Conservation (phyloP, 2,329 filamentous ascomycete genomes). For the Monilinia polystroma region DNA sequence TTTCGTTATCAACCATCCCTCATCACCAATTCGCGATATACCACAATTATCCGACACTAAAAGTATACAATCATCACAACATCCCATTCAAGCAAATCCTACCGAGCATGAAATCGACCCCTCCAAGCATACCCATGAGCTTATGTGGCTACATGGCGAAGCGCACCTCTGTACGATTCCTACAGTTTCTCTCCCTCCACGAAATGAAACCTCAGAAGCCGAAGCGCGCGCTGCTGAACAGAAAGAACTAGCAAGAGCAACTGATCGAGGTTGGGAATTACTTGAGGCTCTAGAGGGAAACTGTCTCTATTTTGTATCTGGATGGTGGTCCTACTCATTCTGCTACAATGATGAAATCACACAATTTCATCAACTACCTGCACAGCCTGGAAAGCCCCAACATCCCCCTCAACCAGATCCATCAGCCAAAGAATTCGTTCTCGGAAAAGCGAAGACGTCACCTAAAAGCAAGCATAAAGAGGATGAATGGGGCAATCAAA, state of each 20-base stretch:
- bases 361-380: conserved; percentile 69
- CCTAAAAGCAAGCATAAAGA: conserved; percentile 38
- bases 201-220: conserved; percentile 50
- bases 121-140: conserved; percentile 50
- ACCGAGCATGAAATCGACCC: conserved; percentile 31
- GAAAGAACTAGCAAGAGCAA: conserved; percentile 65
- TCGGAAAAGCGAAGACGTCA: conserved; percentile 53
- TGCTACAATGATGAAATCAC: conserved; percentile 70
- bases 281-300: conserved; percentile 65
- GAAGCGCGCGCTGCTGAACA: conserved; percentile 58
- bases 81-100: conserved; percentile 19
- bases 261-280: conserved; percentile 65
- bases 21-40: conserved; percentile 31
- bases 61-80: conserved; percentile 31
- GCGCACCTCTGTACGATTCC: conserved; percentile 68
- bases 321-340: conserved; percentile 77
- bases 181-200: conserved; percentile 48
- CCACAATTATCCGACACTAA: conserved; percentile 32
- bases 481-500: conserved; percentile 39
- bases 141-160: conserved; percentile 57
- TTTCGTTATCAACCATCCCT: conserved; percentile 44
- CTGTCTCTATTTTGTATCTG: conserved; percentile 69
- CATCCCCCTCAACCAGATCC: conserved; percentile 68
- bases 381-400: conserved; percentile 57
- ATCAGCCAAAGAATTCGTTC: conserved; percentile 58